Evolutionary conservation across 345 rosid species (phyloP), one percentile per base, ranked within the genome.

Genomic region (Hypericum androsaemum): DNA sequence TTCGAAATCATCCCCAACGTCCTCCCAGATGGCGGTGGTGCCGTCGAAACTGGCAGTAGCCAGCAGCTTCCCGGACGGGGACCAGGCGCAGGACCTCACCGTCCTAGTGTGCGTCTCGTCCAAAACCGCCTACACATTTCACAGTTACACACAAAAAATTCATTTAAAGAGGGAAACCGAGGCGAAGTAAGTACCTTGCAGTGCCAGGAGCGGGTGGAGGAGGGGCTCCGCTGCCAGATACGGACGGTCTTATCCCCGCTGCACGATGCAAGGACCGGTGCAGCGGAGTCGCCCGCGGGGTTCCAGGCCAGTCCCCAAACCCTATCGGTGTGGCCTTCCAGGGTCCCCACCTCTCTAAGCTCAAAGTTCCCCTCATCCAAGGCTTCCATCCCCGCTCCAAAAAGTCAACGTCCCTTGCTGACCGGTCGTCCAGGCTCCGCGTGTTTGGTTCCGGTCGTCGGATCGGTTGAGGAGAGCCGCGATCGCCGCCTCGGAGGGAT

Each of bases 21-120:
- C 69, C 67, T 85, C 82, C 98, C 98, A 92, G 50, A 85, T 83
- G 10, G 77, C 94, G 64, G 84, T 77, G 57, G 94, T 84, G 57
- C 86, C 98, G 60, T 92, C 98, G 50, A 92, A 92, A 71, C 98
- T 85, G 3, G 77, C 90, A 37, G 98, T 83, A 44, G 96, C 95
- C 59, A 92, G 58, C 52, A 79, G 62, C 63, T 71, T 74, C 67
- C 98, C 98, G 0, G 72, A 70, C 0, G 95, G 89, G 0, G 96
- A 88, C 98, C 96, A 92, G 39, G 88, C 79, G 62, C 98, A 88
- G 0, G 96, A 84, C 56, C 95, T 71, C 53, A 90, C 95, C 7
- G 98, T 87, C 73, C 96, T 76, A 10, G 83, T 76, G 48, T 87
- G 96, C 2, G 85, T 77, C 48, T 84, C 98, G 43, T 90, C 96